phyloP scores from a whole-genome alignment of 169 alveolate genomes.

The Plasmodium relictum region DNA sequence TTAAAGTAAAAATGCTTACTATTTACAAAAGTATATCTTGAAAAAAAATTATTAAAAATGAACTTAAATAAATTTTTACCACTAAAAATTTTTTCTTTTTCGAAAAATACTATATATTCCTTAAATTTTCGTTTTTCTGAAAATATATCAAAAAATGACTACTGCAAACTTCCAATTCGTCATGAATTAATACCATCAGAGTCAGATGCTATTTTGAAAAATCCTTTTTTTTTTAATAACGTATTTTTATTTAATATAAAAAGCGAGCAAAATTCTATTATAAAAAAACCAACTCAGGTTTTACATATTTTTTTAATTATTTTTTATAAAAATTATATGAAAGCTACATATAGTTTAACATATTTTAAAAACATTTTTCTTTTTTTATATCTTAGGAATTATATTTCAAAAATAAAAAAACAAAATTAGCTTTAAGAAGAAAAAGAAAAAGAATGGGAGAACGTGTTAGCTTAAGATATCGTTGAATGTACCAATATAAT shows the following conservation, averaged over 20 bases:
- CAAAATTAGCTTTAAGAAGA: conserved; percentile 71
- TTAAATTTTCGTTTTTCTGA: not conserved
- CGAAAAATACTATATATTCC: conserved; percentile 28
- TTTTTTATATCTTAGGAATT: conserved; percentile 46
- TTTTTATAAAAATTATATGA: not conserved
- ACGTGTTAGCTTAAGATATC: conserved; percentile 74
- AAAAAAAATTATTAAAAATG: too few relatives aligned
- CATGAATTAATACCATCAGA: not conserved
- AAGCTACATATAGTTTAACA: not conserved
- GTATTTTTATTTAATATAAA: conserved; percentile 4
- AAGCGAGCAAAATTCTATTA: conserved; percentile 12
- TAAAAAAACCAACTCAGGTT: conserved; percentile 16
- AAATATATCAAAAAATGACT: too few relatives aligned
- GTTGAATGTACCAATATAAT: conserved; percentile 15
- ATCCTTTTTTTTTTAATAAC: conserved; percentile 35
- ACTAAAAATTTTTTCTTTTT: conserved; percentile 11
- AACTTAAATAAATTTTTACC: too few relatives aligned
- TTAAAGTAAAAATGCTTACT: not conserved
- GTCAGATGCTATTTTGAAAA: conserved; percentile 5
- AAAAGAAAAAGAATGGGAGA: conserved; percentile 78
- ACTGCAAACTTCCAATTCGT: too few relatives aligned
- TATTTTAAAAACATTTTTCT: conserved; percentile 11
- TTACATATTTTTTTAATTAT: not conserved
- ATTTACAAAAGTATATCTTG: too few relatives aligned
- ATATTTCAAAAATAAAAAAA: conserved; percentile 68